A percentile compares a stretch with the other conserved stretches of the same genome.
Conservation (phyloP, 176 grass and related monocot genomes). For the Bonia amplexicaulis region DNA sequence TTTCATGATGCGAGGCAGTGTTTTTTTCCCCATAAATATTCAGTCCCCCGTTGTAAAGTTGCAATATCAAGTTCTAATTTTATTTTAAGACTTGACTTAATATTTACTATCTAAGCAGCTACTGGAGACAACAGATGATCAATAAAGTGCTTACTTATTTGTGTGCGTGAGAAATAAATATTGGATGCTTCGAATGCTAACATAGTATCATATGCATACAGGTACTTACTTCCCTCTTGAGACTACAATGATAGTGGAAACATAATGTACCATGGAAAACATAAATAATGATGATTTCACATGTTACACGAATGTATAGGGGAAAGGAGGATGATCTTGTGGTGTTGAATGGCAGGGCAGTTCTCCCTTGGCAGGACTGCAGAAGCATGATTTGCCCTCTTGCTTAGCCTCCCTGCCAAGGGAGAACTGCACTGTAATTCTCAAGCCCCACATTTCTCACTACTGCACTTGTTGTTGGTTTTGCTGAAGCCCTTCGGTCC, state of each 20-base stretch:
- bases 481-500: not conserved
- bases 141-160: not conserved
- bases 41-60: not conserved
- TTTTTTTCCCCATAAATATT: not conserved
- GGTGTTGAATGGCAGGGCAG: conserved; percentile 26
- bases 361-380: conserved; percentile 26
- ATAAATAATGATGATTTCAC: not conserved
- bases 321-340: not conserved
- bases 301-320: not conserved
- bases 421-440: conserved; percentile 32
- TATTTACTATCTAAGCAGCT: not conserved
- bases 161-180: not conserved
- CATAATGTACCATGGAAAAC: not conserved
- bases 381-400: not conserved
- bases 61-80: not conserved
- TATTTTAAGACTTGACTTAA: not conserved
- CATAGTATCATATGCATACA: not conserved
- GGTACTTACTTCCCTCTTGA: not conserved
- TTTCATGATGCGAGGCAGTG: not conserved
- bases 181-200: not conserved
- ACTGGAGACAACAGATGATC: not conserved
- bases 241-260: not conserved
- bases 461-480: not conserved
- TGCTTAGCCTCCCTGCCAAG: conserved; percentile 8
- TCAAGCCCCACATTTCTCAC: not conserved